phyloP scores from a whole-genome alignment of 106 monocot genomes.

The Dioscorea zingiberensis region DNA sequence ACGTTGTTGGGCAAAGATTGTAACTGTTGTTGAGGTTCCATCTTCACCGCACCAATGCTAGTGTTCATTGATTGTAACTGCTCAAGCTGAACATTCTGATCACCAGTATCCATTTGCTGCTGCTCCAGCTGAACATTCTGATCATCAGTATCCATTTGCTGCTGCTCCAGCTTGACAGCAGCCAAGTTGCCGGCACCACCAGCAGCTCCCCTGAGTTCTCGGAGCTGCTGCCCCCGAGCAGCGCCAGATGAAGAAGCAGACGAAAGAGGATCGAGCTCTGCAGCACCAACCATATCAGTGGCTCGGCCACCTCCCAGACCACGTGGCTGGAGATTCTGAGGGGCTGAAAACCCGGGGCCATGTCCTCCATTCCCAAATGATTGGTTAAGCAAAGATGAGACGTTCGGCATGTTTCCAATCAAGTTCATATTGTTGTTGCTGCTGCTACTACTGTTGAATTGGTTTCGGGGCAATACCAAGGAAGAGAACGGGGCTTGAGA shows the following conservation, averaged over 20 bases:
- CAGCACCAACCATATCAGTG: slow-evolving; percentile 1
- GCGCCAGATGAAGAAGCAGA: slow-evolving; percentile 1
- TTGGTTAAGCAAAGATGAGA: slow-evolving; percentile 24
- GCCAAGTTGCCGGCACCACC: slow-evolving; percentile 20
- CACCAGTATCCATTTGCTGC: slow-evolving; percentile 1
- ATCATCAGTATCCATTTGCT: slow-evolving; percentile 14
- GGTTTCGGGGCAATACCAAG: slow-evolving; percentile 41
- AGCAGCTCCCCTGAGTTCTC: slow-evolving; percentile 16
- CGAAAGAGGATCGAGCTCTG: slow-evolving; percentile 4
- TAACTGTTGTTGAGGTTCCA: no score
- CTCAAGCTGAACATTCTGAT: slow-evolving; percentile 12
- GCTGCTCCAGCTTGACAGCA: slow-evolving; percentile 18
- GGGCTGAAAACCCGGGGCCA: slow-evolving; percentile 1
- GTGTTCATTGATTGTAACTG: slow-evolving; percentile 18
- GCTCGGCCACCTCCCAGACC: neutral
- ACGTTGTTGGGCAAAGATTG: no score
- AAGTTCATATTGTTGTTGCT: slow-evolving; percentile 19
- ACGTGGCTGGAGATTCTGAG: neutral
- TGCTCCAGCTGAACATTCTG: slow-evolving; percentile 4
- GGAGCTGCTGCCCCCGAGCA: slow-evolving; percentile 5
- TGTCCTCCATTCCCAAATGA: slow-evolving; percentile 29
- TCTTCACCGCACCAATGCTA: neutral
- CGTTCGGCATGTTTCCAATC: slow-evolving; percentile 27
- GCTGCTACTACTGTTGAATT: slow-evolving; percentile 22
- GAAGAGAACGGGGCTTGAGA: slow-evolving; percentile 44